A percentile compares a stretch with the other conserved stretches of the same genome.
Conservation (phyloP, 2,329 filamentous ascomycete genomes). For the Colletotrichum sp. region DNA sequence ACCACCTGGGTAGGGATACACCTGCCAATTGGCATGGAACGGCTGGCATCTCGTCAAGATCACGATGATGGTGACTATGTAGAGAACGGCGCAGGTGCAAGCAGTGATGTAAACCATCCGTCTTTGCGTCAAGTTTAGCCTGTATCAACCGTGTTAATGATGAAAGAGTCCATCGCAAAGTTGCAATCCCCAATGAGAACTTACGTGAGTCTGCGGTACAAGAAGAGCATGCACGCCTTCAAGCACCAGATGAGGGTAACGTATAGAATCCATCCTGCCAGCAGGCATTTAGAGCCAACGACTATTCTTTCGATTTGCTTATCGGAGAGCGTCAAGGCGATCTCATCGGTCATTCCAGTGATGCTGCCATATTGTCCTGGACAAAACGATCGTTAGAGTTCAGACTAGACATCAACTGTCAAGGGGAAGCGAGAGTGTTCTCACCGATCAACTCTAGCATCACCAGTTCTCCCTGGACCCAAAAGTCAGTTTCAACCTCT, state of each 20-base stretch:
- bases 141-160: not conserved
- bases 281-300: constrained; percentile 28
- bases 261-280: constrained; percentile 45
- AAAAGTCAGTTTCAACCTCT: not conserved
- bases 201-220: constrained; percentile 31
- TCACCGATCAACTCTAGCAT: constrained; percentile 13
- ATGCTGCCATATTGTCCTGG: constrained; percentile 28
- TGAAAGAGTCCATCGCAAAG: not conserved
- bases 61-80: constrained; percentile 25
- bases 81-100: constrained; percentile 15
- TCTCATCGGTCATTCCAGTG: constrained; percentile 25
- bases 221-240: constrained; percentile 47
- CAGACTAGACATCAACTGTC: not conserved
- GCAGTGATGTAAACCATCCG: constrained; percentile 24
- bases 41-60: constrained; percentile 25
- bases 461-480: not conserved
- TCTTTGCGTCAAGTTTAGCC: constrained; percentile 25
- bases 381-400: constrained; percentile 16
- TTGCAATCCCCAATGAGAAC: too few relatives aligned
- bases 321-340: constrained; percentile 17
- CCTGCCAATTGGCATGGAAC: constrained; percentile 28
- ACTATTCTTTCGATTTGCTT: constrained; percentile 21
- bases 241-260: constrained; percentile 46
- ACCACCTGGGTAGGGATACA: constrained; percentile 29
- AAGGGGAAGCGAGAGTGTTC: not conserved